Base-by-base conservation (phyloP, 305 asterid species). In the Fraxinus greggii region DNA sequence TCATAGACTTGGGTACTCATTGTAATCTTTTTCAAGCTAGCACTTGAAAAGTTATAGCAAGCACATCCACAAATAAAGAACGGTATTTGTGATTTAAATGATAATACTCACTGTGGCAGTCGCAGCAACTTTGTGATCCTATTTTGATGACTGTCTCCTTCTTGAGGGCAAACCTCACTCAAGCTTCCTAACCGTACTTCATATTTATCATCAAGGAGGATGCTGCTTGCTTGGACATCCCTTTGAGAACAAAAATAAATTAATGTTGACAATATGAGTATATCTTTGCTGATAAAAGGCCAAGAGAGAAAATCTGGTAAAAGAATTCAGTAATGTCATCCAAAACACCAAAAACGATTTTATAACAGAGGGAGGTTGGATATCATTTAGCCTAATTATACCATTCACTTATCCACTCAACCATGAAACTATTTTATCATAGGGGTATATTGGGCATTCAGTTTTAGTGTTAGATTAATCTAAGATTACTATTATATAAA, bases 221-320 rank as follows among this genome's bases (percentile, higher is more conserved):
- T 89, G 90, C 98, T 93, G 86, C 97, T 95, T 67, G 98, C 97
- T 92, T 95, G 98, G 84, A 95, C 84, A 82, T 93, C 97, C 92
- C 98, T 95, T 88, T 81, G 88, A 24, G 75, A 80, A 78, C 15
- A 80, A 80, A 85, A 65, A 65, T 63, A 65, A 80, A 45, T 31
- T 40, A 51, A 54, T 65, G 80, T 67, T 28, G 74, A 81, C 87
- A 84, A n/a, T 75, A 67, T 28, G 67, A 82, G 72, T 65, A n/a
- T 77, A 78, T 69, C 19, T 23, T 26, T 7, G 72, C 31, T 5
- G 33, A 21, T 13, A 38, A 61, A 48, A 35, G 19, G 75, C 29
- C 54, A 38, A 59, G 54, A 15, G 38, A 74, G 72, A 29, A 67
- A 67, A 78, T 73, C n/a, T 13, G 48, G 74, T 51, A 56, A 24